These are phyloP conservation scores for Heteromeles arbutifolia DNA, from an alignment of 306 rosid genomes.

Conservation along the genomic window DNA sequence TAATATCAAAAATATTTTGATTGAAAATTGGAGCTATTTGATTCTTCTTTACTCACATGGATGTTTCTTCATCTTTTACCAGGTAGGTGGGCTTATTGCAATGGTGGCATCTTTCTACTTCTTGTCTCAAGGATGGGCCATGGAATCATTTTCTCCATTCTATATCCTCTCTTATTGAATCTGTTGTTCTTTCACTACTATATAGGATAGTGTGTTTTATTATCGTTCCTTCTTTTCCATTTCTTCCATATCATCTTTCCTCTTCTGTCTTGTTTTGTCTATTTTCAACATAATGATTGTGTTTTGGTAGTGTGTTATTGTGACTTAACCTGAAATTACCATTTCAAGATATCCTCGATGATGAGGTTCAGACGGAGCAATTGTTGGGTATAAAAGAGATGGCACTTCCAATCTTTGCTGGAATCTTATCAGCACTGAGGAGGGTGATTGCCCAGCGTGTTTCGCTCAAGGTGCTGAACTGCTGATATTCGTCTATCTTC, in stretches of 20 bases:
- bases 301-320: constrained; percentile 15
- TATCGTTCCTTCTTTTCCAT: background rate
- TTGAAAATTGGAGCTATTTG: constrained; percentile 15
- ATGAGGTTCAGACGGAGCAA: constrained; percentile 54
- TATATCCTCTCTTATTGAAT: constrained; percentile 62
- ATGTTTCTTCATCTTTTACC: constrained; percentile 36
- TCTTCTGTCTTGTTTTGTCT: background rate
- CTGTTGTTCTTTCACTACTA: background rate
- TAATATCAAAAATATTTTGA: background rate
- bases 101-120: constrained; percentile 82
- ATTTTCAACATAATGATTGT: background rate
- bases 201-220: background rate
- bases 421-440: constrained; percentile 79
- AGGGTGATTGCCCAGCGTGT: constrained; percentile 94
- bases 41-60: constrained; percentile 19
- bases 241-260: background rate
- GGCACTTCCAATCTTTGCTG: constrained; percentile 77
- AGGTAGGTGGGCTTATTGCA: constrained; percentile 93
- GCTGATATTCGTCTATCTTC: background rate
- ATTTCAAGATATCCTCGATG: constrained; percentile 53
- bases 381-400: constrained; percentile 66
- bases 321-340: constrained; percentile 76
- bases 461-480: constrained; percentile 72
- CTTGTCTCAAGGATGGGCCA: constrained; percentile 96
- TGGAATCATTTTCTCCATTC: constrained; percentile 73